Base-by-base conservation (phyloP, 2,329 filamentous ascomycete genomes). In the Pseudocercospora cruenta region DNA sequence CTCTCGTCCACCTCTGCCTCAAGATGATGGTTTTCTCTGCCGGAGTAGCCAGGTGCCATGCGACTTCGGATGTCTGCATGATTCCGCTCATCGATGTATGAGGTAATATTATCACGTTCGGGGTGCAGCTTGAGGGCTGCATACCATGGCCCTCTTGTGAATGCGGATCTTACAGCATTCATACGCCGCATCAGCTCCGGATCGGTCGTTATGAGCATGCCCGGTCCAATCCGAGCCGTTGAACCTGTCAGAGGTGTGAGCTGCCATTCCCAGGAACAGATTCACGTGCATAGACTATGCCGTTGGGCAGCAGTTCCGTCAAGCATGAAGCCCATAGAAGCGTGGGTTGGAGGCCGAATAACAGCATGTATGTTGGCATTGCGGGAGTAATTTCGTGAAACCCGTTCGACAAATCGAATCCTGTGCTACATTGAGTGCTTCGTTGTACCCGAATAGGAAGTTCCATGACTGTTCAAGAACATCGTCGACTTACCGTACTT, bases 41-140 rank as follows among this genome's bases (percentile, higher is more conserved):
- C 79, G 9, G 78, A 75, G 61, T 81, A 81, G 31, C 78, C 78
- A 8, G 76, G 74, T 0, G 77, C 75, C 77, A 79, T 79, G 57
- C 74, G 73, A 22, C 65, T 74, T 16, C 78, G 75, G 55, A 80
- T 74, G 39, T 77, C 76, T 45, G 76, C 74, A 74, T 80, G 79
- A 28, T 77, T 75, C 60, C 69, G 68, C 67, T 80, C 79, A 64
- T 80, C 78, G 43, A 75, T 73, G 51, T 77, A 74, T 8, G 77
- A 79, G 8, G 76, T 77, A 68, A 80, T 78, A 69, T 79, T 80
- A 66, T 80, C 78, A 4, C 76, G 74, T 26, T 78, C 77, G 1
- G 78, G 78, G 63, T 80, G 78, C 24, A 80, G 74, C 59, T 79
- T 76, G 43, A 80, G 67, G 0, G 75, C 77, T 4, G 73, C 72